Base-by-base conservation (phyloP, 306 rosid genomes). In the Lupinus albus region DNA sequence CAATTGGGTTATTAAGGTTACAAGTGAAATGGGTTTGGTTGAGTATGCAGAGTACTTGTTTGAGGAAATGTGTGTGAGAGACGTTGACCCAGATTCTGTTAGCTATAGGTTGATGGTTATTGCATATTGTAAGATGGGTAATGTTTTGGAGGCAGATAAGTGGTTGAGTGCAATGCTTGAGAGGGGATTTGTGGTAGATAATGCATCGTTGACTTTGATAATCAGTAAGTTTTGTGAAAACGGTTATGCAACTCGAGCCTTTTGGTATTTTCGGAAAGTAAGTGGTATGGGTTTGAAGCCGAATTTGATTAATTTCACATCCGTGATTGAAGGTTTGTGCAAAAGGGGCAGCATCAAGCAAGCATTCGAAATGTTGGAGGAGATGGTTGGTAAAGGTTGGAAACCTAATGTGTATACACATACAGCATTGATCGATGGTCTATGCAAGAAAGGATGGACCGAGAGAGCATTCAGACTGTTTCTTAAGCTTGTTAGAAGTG, bases 361-460 rank as follows among this genome's bases (percentile, higher is more conserved):
- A 65, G 94, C 94, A n/a, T 93, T 93, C 80, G 99, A 93, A 63
- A 83, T 85, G 95, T 81, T 90, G 84, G 99, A 93, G 89, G 97
- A 93, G 74, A 89, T 93, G 96, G 97, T 93, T 65, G 68, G 83
- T 55, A 79, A 82, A 68, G 97, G 97, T 53, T 93, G 94, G 96
- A 93, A 86, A 49, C 99, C 99, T 21, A 90, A 93, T 84, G 94
- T 89, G 51, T 85, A 88, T 55, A 86, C 94, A 1, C 99, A 90
- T 68, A 88, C 96, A 0, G 71, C 80, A 10, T 75, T 89, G 66
- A 93, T 90, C 54, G 81, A 86, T 67, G 97, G 97, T 46, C 86
- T 93, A 15, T 93, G 97, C 76, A 90, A 88, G 90, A 93, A 93
- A 77, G 99, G 99, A 13, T 93, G 99, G 99, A 83, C 96, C 6